Evolutionary conservation across 306 rosid genomes (phyloP).

Genomic region (Abrus precatorius): DNA sequence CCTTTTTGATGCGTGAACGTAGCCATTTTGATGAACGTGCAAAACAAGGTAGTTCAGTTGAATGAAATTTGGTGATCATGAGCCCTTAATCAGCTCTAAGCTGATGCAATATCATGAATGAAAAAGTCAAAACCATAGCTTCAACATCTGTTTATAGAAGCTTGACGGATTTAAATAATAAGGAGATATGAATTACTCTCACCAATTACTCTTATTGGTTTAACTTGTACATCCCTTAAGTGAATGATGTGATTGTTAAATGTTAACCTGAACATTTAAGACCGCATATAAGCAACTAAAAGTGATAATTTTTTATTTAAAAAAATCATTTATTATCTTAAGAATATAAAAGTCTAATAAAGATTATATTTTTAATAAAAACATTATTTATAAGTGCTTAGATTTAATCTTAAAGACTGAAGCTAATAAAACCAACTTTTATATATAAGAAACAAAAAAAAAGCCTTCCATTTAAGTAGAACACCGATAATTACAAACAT

Average conservation of each 20-base stretch:
- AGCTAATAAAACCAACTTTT: background rate
- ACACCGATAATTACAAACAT: background rate
- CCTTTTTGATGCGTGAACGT: background rate
- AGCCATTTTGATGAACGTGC: background rate
- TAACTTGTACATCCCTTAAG: background rate
- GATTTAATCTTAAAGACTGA: too few species aligned
- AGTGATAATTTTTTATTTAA: too few species aligned
- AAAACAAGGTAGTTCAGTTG: background rate
- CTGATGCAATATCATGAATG: background rate
- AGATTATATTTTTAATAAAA: too few species aligned
- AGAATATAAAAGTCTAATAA: too few species aligned
- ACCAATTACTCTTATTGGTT: background rate
- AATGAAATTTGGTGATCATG: background rate
- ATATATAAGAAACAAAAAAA: conserved; percentile 4
- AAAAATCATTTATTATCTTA: too few species aligned
- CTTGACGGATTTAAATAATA: background rate
- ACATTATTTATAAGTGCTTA: too few species aligned
- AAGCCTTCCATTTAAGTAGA: background rate
- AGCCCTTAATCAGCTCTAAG: background rate
- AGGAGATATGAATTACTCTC: background rate
- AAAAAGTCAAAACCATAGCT: background rate
- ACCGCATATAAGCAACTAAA: too few species aligned
- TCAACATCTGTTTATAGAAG: background rate
- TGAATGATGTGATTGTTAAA: background rate
- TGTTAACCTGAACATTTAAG: too few species aligned